A percentile compares a stretch with the other conserved stretches of the same genome.
Conservation (phyloP, 1,284 basidiomycete genomes). For the Boletellus deceptivus region DNA sequence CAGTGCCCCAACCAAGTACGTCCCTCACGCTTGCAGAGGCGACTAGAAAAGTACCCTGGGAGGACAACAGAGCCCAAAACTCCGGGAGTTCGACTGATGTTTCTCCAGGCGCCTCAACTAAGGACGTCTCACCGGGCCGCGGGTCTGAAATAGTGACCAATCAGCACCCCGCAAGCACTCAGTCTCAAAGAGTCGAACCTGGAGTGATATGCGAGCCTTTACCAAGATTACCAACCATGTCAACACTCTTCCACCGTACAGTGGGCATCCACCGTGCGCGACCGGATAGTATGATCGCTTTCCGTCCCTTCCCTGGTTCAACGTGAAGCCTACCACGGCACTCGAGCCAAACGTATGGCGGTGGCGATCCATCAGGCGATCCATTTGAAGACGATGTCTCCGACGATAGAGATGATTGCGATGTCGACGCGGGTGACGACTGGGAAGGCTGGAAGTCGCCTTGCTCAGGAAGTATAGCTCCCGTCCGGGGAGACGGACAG, state of each 20-base stretch:
- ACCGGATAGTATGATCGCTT: constrained; percentile 83
- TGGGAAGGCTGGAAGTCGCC: neutral
- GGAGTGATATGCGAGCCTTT: constrained; percentile 4
- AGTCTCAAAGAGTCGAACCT: constrained; percentile 10
- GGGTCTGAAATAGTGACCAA: constrained; percentile 8
- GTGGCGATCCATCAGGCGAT: constrained; percentile 21
- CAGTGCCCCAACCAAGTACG: constrained; percentile 65
- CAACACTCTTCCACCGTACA: constrained; percentile 60
- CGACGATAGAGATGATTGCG: constrained; percentile 7
- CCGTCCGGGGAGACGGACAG: neutral
- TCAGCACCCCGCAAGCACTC: neutral
- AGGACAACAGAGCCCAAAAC: constrained; percentile 59
- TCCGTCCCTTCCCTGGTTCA: constrained; percentile 87
- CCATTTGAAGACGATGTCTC: neutral
- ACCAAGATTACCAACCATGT: constrained; percentile 46
- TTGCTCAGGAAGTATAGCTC: neutral
- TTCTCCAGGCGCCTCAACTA: neutral
- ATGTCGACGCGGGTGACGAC: neutral
- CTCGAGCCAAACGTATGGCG: constrained; percentile 82
- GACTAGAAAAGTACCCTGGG: constrained; percentile 50
- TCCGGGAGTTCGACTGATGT: constrained; percentile 34
- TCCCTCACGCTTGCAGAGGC: constrained; percentile 49
- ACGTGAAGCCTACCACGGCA: constrained; percentile 81
- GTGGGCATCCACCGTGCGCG: constrained; percentile 66
- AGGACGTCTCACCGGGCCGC: constrained; percentile 5